Percentiles rank a stretch among this genome's conserved stretches.
phyloP scores from a whole-genome alignment of 2,329 filamentous ascomycete species.

The Colletotrichum graminicola region DNA sequence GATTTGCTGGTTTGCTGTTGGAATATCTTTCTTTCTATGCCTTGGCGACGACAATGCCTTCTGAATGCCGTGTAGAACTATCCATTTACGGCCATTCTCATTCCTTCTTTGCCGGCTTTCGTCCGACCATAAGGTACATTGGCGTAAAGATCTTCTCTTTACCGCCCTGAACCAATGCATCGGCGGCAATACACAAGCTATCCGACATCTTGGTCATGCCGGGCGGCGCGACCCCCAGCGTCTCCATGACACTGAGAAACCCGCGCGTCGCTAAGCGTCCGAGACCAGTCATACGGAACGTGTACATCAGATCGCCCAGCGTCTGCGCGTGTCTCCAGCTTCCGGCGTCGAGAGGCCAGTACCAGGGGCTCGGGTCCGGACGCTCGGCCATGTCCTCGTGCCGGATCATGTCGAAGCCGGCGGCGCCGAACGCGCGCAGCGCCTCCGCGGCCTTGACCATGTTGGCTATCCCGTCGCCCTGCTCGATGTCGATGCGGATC shows the following conservation, averaged over 20 bases:
- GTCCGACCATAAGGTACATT: slow-evolving; percentile 93
- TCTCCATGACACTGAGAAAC: slow-evolving; percentile 80
- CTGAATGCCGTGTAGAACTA: background rate
- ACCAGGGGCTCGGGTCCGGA: slow-evolving; percentile 84
- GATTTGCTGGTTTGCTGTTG: background rate
- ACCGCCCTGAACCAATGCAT: slow-evolving; percentile 85
- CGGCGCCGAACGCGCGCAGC: slow-evolving; percentile 83
- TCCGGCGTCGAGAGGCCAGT: slow-evolving; percentile 83
- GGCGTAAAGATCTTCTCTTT: slow-evolving; percentile 90
- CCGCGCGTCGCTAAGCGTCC: slow-evolving; percentile 79
- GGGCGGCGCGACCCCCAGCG: slow-evolving; percentile 75
- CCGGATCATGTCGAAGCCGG: slow-evolving; percentile 86
- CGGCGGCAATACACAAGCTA: slow-evolving; percentile 80
- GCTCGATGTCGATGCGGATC: slow-evolving; percentile 94
- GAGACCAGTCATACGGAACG: slow-evolving; percentile 85
- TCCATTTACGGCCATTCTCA: background rate
- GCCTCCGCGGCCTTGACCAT: slow-evolving; percentile 92
- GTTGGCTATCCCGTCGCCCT: slow-evolving; percentile 96
- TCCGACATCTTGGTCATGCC: slow-evolving; percentile 92
- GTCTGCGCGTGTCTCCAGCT: slow-evolving; percentile 83
- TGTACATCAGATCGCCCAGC: slow-evolving; percentile 79
- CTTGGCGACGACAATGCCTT: background rate
- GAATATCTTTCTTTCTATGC: background rate
- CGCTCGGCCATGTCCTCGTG: slow-evolving; percentile 89
- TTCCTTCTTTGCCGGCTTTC: slow-evolving; percentile 71